Evolutionary conservation across 192 early-diverging fungal genomes (phyloP).

Genomic region (Phycomyces nitens): DNA sequence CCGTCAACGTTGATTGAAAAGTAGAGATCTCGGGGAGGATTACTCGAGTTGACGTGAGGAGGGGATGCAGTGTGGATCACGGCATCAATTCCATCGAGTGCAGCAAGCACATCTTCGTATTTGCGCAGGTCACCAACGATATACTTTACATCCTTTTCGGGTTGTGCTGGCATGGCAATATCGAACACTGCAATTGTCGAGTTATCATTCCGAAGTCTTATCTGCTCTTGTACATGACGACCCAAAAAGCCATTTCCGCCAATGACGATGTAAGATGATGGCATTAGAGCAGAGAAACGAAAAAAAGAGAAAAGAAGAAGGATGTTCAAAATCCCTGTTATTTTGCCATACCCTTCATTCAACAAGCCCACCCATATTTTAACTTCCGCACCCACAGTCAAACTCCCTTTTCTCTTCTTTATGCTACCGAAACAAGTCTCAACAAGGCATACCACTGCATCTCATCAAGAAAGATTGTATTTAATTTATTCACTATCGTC

Average conservation of each 20-base stretch:
- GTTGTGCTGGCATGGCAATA: constrained; percentile 50
- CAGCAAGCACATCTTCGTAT: constrained; percentile 53
- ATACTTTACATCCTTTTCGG: constrained; percentile 44
- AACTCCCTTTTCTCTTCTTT: not conserved
- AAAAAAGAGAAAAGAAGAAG: constrained; percentile 4
- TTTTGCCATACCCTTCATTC: not conserved
- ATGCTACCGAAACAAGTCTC: too few species aligned
- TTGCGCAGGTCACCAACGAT: constrained; percentile 48
- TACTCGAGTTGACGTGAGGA: constrained; percentile 55
- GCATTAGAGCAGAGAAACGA: not conserved
- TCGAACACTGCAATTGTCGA: constrained; percentile 80
- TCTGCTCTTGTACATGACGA: constrained; percentile 67
- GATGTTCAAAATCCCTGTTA: not conserved
- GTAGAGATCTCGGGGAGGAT: constrained; percentile 63
- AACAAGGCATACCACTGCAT: too few species aligned
- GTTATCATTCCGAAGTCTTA: constrained; percentile 59
- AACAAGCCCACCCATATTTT: too few species aligned
- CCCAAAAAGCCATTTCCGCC: constrained; percentile 92
- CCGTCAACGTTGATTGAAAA: constrained; percentile 84
- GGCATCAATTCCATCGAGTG: constrained; percentile 59
- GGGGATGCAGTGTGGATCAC: constrained; percentile 94
- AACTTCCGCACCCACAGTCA: not conserved
- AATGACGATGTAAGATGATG: constrained; percentile 62
- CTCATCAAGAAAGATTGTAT: too few species aligned
- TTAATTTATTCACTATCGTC: constrained; percentile 19